A percentile compares a stretch with the other conserved stretches of the same genome.
Evolutionary conservation across 2,329 filamentous ascomycete genomes (phyloP).

Genomic region (Penicillium sp.): DNA sequence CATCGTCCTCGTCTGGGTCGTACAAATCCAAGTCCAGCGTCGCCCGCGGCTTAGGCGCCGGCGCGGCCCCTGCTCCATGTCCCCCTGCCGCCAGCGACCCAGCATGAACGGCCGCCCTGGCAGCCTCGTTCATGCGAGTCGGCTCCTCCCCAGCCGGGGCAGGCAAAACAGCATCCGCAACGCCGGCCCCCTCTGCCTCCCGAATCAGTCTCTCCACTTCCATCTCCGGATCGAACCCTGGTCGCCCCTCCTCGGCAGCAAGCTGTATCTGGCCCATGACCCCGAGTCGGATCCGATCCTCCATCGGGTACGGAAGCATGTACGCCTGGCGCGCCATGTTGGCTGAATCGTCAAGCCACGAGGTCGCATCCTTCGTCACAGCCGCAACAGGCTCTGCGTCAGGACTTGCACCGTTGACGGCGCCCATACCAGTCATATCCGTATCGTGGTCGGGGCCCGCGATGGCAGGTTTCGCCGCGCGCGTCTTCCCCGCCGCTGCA

Average conservation of each 20-base stretch:
- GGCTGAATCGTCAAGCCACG: slow-evolving; percentile 49
- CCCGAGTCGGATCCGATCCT: slow-evolving; percentile 50
- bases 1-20: slow-evolving; percentile 53
- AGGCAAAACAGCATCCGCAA: slow-evolving; percentile 48
- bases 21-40: slow-evolving; percentile 51
- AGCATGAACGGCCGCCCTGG: slow-evolving; percentile 39
- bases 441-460: slow-evolving; percentile 28
- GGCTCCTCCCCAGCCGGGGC: slow-evolving; percentile 39
- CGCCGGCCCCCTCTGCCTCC: slow-evolving; percentile 61
- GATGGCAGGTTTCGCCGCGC: slow-evolving; percentile 24
- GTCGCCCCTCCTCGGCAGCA: slow-evolving; percentile 55
- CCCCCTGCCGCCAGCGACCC: slow-evolving; percentile 30
- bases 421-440: slow-evolving; percentile 40
- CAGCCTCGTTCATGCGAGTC: slow-evolving; percentile 38
- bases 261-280: slow-evolving; percentile 52
- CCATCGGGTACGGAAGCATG: slow-evolving; percentile 51
- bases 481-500: slow-evolving; percentile 38
- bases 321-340: slow-evolving; percentile 45
- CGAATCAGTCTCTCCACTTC: slow-evolving; percentile 52
- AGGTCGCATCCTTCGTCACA: slow-evolving; percentile 46
- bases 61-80: slow-evolving; percentile 21
- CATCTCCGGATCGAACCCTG: slow-evolving; percentile 60
- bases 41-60: slow-evolving; percentile 42
- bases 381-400: slow-evolving; percentile 39
- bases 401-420: slow-evolving; percentile 20